Evolutionary conservation across 169 alveolate species (phyloP).

Genomic region (Plasmodium relictum): DNA sequence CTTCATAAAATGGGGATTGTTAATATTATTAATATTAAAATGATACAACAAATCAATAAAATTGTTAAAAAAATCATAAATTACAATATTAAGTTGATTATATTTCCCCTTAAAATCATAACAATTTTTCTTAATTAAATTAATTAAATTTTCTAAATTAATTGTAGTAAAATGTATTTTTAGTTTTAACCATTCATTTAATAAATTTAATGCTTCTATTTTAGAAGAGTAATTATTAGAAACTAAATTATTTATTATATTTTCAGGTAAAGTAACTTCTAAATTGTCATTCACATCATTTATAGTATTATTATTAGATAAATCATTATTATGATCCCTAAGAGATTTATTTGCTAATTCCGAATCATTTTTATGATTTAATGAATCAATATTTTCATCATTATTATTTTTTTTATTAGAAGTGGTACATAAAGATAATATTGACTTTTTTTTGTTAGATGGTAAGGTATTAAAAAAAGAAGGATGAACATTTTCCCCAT

Average conservation of each 20-base stretch:
- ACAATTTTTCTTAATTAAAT: conserved; percentile 48
- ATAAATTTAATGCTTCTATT: conserved; percentile 53
- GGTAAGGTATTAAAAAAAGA: conserved; percentile 65
- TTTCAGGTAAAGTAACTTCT: conserved; percentile 25
- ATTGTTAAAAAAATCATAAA: conserved; percentile 43
- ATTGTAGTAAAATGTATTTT: conserved; percentile 1
- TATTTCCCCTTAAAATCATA: conserved; percentile 74
- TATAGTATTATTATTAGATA: too few relatives aligned
- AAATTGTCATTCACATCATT: too few relatives aligned
- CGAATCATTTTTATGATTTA: too few relatives aligned
- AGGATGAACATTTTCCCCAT: conserved; percentile 35
- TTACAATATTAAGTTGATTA: conserved; percentile 24
- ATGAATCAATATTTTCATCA: background rate
- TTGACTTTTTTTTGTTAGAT: conserved; percentile 47
- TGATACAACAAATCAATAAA: conserved; percentile 22
- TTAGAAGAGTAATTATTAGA: conserved; percentile 9
- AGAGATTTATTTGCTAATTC: too few relatives aligned
- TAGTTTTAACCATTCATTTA: conserved; percentile 35
- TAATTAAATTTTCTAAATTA: conserved; percentile 12
- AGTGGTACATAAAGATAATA: conserved; percentile 31
- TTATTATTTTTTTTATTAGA: background rate
- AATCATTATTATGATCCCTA: too few relatives aligned
- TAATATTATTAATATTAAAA: conserved; percentile 21
- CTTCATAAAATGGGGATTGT: conserved; percentile 26
- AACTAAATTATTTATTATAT: background rate